These are phyloP conservation scores for Lactuca saligna DNA, from an alignment of 129 eudicot genomes.

Conservation along the genomic window DNA sequence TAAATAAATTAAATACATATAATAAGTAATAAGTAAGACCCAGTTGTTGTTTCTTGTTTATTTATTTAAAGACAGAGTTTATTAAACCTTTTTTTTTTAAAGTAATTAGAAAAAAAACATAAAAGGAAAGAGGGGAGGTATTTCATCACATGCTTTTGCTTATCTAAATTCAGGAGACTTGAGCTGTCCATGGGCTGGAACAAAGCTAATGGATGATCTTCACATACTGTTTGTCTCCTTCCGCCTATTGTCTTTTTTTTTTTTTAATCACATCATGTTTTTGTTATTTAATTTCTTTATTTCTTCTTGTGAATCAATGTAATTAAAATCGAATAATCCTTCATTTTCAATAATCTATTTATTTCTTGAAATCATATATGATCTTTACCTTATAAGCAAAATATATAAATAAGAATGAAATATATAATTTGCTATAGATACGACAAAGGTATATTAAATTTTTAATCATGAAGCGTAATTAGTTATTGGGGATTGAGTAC, in stretches of 20 bases:
- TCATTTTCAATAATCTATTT: constrained; percentile 13
- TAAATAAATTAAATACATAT: neutral
- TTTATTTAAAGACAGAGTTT: neutral
- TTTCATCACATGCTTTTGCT: constrained; percentile 37
- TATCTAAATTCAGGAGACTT: constrained; percentile 28
- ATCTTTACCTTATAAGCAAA: too few species aligned
- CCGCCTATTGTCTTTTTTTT: neutral
- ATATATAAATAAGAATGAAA: too few species aligned
- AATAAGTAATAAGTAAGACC: neutral
- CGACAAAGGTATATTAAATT: too few species aligned
- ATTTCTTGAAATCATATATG: too few species aligned
- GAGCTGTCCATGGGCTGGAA: constrained; percentile 41
- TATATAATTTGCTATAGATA: too few species aligned
- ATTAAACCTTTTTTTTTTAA: neutral
- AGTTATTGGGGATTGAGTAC: too few species aligned
- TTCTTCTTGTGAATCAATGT: constrained; percentile 16
- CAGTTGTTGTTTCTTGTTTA: constrained; percentile 13
- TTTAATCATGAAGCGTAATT: too few species aligned
- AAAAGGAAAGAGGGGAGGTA: constrained; percentile 15
- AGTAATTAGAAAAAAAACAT: constrained; percentile 7
- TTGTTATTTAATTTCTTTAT: constrained; percentile 15
- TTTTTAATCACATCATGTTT: neutral
- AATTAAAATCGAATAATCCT: constrained; percentile 5
- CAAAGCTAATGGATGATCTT: constrained; percentile 25
- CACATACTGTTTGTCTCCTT: constrained; percentile 37